phyloP scores from a whole-genome alignment of 306 rosid genomes.

The Alnus rubra region DNA sequence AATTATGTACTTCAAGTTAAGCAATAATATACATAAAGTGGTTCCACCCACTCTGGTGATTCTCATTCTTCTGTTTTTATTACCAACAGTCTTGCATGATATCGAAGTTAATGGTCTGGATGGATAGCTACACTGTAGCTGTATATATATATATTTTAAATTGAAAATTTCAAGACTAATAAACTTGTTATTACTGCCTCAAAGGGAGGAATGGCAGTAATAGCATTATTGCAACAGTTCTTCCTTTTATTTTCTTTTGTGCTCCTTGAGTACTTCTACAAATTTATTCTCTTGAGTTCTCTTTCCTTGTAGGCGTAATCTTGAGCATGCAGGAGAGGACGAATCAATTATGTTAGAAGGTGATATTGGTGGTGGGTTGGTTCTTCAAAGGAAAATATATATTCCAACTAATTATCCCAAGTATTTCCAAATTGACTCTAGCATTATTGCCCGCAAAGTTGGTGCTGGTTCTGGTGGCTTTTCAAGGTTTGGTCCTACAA shows the following conservation, averaged over 20 bases:
- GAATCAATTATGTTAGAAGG: conserved; percentile 73
- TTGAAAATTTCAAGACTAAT: background rate
- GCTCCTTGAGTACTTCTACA: conserved; percentile 16
- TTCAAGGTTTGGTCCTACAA: conserved; percentile 68
- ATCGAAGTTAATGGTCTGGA: background rate
- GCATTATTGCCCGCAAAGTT: conserved; percentile 68
- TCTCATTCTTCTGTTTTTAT: background rate
- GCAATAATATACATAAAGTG: background rate
- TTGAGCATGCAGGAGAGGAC: conserved; percentile 67
- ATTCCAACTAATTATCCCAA: conserved; percentile 53
- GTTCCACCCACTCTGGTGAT: background rate
- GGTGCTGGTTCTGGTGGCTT: conserved; percentile 99
- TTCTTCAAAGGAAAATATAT: conserved; percentile 58
- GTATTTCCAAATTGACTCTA: conserved; percentile 61
- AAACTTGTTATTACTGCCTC: background rate
- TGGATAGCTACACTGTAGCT: background rate
- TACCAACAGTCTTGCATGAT: background rate
- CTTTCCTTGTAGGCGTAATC: conserved; percentile 56
- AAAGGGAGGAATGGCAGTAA: background rate
- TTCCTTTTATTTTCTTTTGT: background rate
- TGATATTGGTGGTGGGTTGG: conserved; percentile 90
- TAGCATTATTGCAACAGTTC: background rate
- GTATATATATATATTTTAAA: too few relatives aligned
- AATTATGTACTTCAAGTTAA: background rate
- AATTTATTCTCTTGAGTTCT: background rate